Evolutionary conservation across 805 yeast genomes (phyloP).

Genomic region (Kodamaea neixiangensis): DNA sequence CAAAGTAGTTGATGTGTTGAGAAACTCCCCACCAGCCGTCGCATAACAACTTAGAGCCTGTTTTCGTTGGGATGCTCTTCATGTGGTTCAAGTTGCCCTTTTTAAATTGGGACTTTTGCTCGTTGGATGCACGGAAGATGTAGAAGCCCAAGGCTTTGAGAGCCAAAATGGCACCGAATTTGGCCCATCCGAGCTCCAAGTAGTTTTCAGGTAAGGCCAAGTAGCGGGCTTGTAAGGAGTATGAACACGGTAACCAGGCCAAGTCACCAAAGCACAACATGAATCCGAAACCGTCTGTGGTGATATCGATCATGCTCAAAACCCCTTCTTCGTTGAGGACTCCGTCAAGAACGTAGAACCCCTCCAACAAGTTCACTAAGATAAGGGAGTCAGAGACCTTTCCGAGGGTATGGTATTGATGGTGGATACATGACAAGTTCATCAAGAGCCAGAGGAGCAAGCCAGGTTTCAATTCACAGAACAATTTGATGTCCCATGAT

Average conservation of each 20-base stretch:
- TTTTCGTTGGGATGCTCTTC: constrained; percentile 59
- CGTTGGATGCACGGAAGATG: constrained; percentile 82
- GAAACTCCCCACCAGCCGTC: constrained; percentile 97
- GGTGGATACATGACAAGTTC: constrained; percentile 77
- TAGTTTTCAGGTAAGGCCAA: constrained; percentile 59
- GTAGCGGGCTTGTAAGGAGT: constrained; percentile 83
- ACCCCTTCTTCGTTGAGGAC: constrained; percentile 88
- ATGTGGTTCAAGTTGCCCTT: constrained; percentile 71
- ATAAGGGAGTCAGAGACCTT: constrained; percentile 69
- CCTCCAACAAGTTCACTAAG: constrained; percentile 68
- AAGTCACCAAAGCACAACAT: constrained; percentile 96
- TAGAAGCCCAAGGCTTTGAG: constrained; percentile 67
- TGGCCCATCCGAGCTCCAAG: constrained; percentile 50
- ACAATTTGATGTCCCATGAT: constrained; percentile 81
- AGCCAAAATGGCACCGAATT: constrained; percentile 40
- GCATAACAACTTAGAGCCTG: constrained; percentile 76
- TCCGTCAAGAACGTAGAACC: constrained; percentile 86
- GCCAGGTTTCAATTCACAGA: constrained; percentile 95
- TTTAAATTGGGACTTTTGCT: constrained; percentile 82
- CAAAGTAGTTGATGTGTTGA: constrained; percentile 93
- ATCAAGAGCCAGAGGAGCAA: constrained; percentile 81
- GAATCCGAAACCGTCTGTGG: constrained; percentile 96
- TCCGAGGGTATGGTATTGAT: constrained; percentile 67
- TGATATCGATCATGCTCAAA: constrained; percentile 91
- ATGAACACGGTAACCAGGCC: constrained; percentile 89